Percentiles rank a stretch among this genome's conserved stretches.
Evolutionary conservation across 306 rosid species (phyloP).

Genomic region (Sphenostylis stenocarpa): DNA sequence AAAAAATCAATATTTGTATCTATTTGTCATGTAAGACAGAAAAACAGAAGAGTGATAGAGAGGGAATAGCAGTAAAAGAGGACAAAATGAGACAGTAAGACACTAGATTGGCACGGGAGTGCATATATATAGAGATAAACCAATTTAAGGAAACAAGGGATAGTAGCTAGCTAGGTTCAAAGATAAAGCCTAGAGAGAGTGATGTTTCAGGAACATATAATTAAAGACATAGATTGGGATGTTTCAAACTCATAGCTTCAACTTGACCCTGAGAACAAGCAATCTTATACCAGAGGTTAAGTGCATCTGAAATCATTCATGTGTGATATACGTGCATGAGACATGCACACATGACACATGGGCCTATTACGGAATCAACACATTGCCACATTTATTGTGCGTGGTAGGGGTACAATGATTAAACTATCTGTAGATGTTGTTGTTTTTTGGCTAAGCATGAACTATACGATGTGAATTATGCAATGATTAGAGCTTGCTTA

Average conservation of each 20-base stretch:
- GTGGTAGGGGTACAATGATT: not conserved
- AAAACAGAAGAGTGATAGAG: not conserved
- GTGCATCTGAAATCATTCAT: constrained; percentile 3
- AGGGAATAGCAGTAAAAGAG: constrained; percentile 9
- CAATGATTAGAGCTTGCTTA: too few relatives aligned
- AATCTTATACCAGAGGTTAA: not conserved
- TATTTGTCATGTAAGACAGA: not conserved
- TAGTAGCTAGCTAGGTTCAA: not conserved
- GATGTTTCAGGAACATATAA: constrained; percentile 25
- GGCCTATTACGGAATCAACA: constrained; percentile 8
- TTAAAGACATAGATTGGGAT: constrained; percentile 17
- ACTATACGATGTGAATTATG: not conserved
- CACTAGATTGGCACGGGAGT: constrained; percentile 9
- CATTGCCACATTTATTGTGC: not conserved
- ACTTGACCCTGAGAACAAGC: constrained; percentile 23
- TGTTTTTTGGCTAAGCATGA: not conserved
- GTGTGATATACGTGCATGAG: constrained; percentile 40
- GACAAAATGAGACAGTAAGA: constrained; percentile 23
- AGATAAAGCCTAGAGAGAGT: constrained; percentile 23
- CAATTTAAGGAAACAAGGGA: constrained; percentile 25
- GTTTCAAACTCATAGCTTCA: constrained; percentile 19
- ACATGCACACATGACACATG: constrained; percentile 43
- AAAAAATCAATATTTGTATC: not conserved
- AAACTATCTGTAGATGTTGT: not conserved
- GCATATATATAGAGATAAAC: constrained; percentile 7